These are phyloP conservation scores for Syzygium syzygioides DNA, from an alignment of 441 rosid species.

Conservation along the genomic window DNA sequence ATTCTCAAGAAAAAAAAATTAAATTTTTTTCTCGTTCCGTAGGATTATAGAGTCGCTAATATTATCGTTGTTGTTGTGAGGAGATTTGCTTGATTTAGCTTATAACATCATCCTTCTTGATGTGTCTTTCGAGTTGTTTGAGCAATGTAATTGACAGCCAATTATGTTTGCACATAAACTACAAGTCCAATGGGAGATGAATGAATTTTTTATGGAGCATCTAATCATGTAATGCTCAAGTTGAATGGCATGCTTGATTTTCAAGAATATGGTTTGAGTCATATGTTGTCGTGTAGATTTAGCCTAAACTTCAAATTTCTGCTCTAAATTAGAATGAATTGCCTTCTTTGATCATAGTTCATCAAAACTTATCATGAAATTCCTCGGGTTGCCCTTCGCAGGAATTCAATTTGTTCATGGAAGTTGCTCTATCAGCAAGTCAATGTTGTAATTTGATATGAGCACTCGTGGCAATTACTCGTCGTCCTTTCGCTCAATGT, in stretches of 20 bases:
- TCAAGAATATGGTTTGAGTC: background rate
- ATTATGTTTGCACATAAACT: background rate
- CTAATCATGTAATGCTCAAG: background rate
- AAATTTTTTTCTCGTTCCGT: background rate
- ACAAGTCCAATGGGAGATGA: background rate
- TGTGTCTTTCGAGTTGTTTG: background rate
- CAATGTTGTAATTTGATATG: background rate
- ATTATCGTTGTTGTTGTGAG: background rate
- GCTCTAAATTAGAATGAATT: background rate
- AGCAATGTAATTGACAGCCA: background rate
- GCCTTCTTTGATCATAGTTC: background rate
- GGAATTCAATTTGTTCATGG: background rate
- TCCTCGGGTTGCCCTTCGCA: background rate
- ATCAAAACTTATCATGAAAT: background rate
- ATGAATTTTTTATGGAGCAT: background rate
- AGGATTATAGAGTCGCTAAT: background rate
- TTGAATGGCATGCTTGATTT: background rate
- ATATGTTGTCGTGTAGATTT: background rate
- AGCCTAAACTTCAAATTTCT: background rate
- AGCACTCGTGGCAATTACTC: background rate
- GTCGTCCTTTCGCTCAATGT: background rate
- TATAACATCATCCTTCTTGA: background rate
- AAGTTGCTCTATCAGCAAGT: background rate
- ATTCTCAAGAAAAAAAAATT: background rate
- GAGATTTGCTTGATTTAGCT: background rate